Conservation (phyloP, 2,329 filamentous ascomycete genomes). For the Paracoccidioides brasiliensis region DNA sequence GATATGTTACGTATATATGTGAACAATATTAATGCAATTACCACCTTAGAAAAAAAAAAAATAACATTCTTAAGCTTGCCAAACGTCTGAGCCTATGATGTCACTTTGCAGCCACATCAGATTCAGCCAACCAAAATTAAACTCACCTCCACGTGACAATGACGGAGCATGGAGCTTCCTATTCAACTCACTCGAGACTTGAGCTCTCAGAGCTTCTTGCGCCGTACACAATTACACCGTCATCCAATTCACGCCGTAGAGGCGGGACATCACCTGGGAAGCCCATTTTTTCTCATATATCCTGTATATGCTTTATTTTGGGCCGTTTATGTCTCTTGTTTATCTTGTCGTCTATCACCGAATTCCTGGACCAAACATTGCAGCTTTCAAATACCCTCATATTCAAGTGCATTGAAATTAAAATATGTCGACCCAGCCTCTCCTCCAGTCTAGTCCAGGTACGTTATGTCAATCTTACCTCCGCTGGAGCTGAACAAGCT, state of each 20-base stretch:
- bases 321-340: no score
- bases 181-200: background rate
- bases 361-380: no score
- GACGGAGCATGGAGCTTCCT: background rate
- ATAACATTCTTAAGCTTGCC: no score
- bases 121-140: background rate
- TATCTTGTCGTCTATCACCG: no score
- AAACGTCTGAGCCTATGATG: background rate
- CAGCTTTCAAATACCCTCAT: background rate
- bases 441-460: constrained; percentile 90
- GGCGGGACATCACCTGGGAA: no score
- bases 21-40: no score
- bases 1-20: no score
- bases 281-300: no score
- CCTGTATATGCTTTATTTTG: no score
- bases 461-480: constrained; percentile 20
- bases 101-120: background rate
- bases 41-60: no score
- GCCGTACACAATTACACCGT: background rate
- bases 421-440: constrained; percentile 87
- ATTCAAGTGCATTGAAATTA: background rate
- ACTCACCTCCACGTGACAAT: background rate
- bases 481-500: background rate
- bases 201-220: background rate
- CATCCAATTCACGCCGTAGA: no score